phyloP scores from a whole-genome alignment of 495 filamentous ascomycete species.

The Tuber magnatum region DNA sequence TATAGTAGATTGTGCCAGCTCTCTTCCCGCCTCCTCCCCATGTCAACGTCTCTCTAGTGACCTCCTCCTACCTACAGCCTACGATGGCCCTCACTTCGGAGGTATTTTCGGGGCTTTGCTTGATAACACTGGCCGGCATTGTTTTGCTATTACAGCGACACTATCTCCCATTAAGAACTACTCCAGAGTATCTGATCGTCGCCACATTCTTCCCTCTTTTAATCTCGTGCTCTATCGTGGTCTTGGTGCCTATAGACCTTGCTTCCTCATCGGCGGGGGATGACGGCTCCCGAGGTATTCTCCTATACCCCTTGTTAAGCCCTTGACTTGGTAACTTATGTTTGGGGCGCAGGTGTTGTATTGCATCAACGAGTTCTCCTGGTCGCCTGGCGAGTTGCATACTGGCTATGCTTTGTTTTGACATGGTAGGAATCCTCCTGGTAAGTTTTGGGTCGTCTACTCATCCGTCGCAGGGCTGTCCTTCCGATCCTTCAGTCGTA shows the following conservation, averaged over 20 bases:
- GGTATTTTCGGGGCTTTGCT: slow-evolving; percentile 40
- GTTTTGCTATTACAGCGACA: slow-evolving; percentile 77
- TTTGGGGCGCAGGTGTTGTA: slow-evolving; percentile 47
- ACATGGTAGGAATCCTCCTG: slow-evolving; percentile 62
- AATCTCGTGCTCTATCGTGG: slow-evolving; percentile 85
- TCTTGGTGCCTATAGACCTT: slow-evolving; percentile 92
- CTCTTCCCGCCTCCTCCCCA: neutral
- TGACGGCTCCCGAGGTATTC: slow-evolving; percentile 57
- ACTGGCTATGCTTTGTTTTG: slow-evolving; percentile 91
- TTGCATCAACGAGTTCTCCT: slow-evolving; percentile 61
- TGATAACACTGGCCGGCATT: slow-evolving; percentile 63
- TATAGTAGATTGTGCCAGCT: neutral
- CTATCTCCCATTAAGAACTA: slow-evolving; percentile 82
- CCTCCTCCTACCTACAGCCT: neutral
- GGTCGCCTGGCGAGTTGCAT: slow-evolving; percentile 84
- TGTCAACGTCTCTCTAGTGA: neutral
- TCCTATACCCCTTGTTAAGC: neutral
- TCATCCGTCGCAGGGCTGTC: slow-evolving; percentile 57
- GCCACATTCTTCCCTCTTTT: slow-evolving; percentile 90
- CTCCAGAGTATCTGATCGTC: slow-evolving; percentile 81
- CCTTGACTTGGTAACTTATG: slow-evolving; percentile 17
- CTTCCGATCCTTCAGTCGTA: slow-evolving; percentile 90
- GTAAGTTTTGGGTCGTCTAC: neutral
- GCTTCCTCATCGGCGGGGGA: slow-evolving; percentile 71
- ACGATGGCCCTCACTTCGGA: slow-evolving; percentile 38